Percentiles rank a stretch among this genome's conserved stretches.
phyloP scores from a whole-genome alignment of 2,329 filamentous ascomycete genomes.

The Fusarium coicis region DNA sequence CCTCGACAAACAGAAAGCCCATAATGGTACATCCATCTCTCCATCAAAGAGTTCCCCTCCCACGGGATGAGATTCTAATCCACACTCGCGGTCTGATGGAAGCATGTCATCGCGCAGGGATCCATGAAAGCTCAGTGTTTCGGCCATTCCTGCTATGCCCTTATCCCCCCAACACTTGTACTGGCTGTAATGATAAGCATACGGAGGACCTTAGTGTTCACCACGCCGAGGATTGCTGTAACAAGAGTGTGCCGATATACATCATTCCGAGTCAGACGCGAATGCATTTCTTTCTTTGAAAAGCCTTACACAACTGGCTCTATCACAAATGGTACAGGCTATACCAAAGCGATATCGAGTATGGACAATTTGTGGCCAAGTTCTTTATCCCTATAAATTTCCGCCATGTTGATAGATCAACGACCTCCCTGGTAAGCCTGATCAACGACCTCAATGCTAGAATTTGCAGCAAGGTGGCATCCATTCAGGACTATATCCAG shows the following conservation, averaged over 20 bases:
- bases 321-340: neutral
- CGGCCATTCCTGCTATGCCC: neutral
- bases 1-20: neutral
- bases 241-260: neutral
- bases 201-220: neutral
- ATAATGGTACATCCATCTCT: neutral
- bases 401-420: neutral
- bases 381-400: neutral
- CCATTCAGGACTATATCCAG: neutral
- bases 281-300: neutral
- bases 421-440: neutral
- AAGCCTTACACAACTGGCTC: neutral
- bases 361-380: neutral
- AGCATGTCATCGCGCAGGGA: rapidly evolving
- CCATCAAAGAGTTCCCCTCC: rapidly evolving
- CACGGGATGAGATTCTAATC: neutral
- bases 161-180: neutral
- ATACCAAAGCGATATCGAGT: neutral
- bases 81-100: neutral
- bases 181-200: rapidly evolving
- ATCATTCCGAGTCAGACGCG: neutral
- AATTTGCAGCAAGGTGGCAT: neutral
- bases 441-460: neutral
- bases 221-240: neutral
- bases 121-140: neutral